A percentile compares a stretch with the other conserved stretches of the same genome.
phyloP scores from a whole-genome alignment of 2,329 filamentous ascomycete species.

The Orbilia brochopaga region DNA sequence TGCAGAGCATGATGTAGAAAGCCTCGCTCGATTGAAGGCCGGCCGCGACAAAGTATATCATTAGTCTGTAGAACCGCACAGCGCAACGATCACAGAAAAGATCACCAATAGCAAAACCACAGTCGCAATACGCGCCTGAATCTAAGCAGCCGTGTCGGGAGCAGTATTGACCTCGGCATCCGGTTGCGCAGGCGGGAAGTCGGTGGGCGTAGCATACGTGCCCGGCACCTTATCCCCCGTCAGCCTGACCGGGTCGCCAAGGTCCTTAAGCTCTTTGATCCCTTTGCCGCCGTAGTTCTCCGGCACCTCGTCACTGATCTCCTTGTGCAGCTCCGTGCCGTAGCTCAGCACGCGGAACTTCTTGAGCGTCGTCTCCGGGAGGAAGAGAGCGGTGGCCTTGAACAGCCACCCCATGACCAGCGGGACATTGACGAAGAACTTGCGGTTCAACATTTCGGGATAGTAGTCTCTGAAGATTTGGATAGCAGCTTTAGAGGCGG shows the following conservation, averaged over 20 bases:
- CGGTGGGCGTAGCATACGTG: no score
- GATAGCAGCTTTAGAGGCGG: conserved; percentile 80
- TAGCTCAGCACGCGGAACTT: conserved; percentile 81
- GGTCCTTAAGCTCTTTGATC: conserved; percentile 59
- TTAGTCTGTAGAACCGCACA: no score
- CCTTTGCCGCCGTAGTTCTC: conserved; percentile 79
- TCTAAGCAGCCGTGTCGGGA: conserved; percentile 6
- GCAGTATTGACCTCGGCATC: conserved; percentile 52
- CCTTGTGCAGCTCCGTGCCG: conserved; percentile 70
- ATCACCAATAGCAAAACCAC: neutral
- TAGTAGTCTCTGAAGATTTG: conserved; percentile 80
- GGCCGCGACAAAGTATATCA: no score
- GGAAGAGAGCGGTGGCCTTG: conserved; percentile 74
- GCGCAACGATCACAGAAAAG: no score
- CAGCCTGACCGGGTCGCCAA: conserved; percentile 52
- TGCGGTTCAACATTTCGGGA: conserved; percentile 84
- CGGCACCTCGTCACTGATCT: conserved; percentile 72
- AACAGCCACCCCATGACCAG: conserved; percentile 89
- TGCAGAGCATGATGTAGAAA: no score
- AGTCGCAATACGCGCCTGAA: neutral
- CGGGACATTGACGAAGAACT: conserved; percentile 96
- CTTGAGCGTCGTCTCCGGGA: conserved; percentile 74
- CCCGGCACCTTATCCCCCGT: neutral
- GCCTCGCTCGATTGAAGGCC: no score
- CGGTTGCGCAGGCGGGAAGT: no score